Evolutionary conservation across 2,329 filamentous ascomycete species (phyloP).

Genomic region (Raffaelea arxii): DNA sequence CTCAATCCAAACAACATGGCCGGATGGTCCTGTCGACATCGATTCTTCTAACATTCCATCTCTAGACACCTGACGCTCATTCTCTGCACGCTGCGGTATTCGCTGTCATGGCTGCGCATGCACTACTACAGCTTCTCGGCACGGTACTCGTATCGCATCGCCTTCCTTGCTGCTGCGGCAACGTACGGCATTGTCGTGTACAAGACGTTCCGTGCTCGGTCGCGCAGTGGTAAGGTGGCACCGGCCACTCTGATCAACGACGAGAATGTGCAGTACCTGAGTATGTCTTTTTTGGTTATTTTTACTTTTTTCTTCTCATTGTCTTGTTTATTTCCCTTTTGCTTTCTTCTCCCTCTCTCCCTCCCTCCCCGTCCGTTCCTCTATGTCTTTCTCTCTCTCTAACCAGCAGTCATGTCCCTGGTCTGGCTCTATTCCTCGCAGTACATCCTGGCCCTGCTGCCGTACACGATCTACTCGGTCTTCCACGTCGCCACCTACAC

Average conservation of each 20-base stretch:
- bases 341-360: no score
- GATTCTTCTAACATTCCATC: not conserved
- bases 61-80: conserved; percentile 77
- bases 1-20: not conserved
- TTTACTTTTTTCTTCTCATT: not conserved
- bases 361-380: not conserved
- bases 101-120: conserved; percentile 77
- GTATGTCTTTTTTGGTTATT: conserved; percentile 45
- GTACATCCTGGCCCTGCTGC: conserved; percentile 80
- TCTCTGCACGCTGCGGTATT: conserved; percentile 72
- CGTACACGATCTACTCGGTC: conserved; percentile 92
- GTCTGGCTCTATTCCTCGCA: conserved; percentile 91
- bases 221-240: conserved; percentile 42
- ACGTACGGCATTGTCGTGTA: conserved; percentile 99
- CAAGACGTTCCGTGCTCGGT: conserved; percentile 85
- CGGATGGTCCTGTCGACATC: not conserved
- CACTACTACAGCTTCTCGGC: conserved; percentile 75
- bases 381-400: not conserved
- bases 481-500: conserved; percentile 98
- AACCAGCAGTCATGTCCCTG: conserved; percentile 67
- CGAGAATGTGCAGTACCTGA: conserved; percentile 95
- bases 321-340: not conserved
- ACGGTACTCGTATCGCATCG: conserved; percentile 75
- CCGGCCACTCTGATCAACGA: conserved; percentile 62
- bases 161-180: conserved; percentile 78